Conservation (phyloP, 148 eudicot genomes). For the Fallopia convolvulus region DNA sequence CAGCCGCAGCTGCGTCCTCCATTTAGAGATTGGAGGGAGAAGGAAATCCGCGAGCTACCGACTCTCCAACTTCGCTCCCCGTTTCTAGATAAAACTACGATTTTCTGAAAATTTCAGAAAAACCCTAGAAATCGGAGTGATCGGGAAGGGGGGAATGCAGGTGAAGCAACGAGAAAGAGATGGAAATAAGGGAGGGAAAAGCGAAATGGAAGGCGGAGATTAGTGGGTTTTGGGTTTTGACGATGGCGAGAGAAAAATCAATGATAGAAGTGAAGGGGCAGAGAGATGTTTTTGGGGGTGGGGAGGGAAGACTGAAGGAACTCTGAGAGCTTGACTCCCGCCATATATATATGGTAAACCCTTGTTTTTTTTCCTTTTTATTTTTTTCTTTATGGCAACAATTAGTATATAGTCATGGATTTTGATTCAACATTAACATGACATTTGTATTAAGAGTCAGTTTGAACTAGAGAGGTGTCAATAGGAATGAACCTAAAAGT, state of each 20-base stretch:
- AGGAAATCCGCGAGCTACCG: not conserved
- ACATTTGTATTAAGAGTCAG: too few relatives aligned
- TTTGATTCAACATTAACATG: too few relatives aligned
- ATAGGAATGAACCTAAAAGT: too few relatives aligned
- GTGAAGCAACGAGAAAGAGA: not conserved
- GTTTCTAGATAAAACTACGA: not conserved
- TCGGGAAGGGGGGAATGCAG: slow-evolving; percentile 7
- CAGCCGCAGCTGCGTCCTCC: slow-evolving; percentile 58
- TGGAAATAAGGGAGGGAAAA: not conserved
- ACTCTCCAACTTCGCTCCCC: slow-evolving; percentile 1
- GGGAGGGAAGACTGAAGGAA: not conserved
- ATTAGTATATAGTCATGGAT: not conserved
- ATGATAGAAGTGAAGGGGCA: not conserved
- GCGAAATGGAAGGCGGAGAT: not conserved
- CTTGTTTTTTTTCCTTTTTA: not conserved
- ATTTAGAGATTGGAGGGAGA: slow-evolving; percentile 16
- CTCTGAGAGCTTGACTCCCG: slow-evolving; percentile 1
- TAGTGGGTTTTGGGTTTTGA: not conserved
- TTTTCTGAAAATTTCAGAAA: not conserved
- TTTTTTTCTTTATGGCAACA: not conserved
- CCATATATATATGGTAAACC: slow-evolving; percentile 7
- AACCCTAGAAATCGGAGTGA: slow-evolving; percentile 14
- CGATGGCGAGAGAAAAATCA: not conserved
- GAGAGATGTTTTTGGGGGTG: slow-evolving; percentile 2
- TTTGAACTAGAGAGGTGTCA: too few relatives aligned